A percentile compares a stretch with the other conserved stretches of the same genome.
These are phyloP conservation scores for Colletotrichum chlorophyti DNA, from an alignment of 2,329 filamentous ascomycete genomes.

Conservation along the genomic window DNA sequence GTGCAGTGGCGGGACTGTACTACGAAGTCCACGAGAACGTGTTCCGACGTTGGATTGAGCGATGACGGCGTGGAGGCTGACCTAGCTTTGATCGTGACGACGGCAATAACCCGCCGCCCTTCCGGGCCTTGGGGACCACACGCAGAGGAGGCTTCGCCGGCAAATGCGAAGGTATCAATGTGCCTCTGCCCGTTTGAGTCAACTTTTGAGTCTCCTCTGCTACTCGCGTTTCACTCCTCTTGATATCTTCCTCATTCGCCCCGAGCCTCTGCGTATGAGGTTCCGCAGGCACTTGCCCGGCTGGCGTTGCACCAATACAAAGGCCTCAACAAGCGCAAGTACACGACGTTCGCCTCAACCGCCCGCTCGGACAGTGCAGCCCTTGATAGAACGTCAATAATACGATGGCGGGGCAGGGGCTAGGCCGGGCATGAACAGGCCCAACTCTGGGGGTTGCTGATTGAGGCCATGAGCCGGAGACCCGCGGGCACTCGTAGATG, in stretches of 20 bases:
- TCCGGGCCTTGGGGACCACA: background rate
- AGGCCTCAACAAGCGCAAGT: too few species aligned
- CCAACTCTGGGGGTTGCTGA: too few species aligned
- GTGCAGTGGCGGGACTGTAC: too few species aligned
- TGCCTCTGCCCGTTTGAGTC: background rate
- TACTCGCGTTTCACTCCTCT: too few species aligned
- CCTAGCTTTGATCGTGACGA: slow-evolving; percentile 1
- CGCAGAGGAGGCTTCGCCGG: slow-evolving; percentile 10
- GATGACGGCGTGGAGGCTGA: background rate
- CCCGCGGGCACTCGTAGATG: background rate
- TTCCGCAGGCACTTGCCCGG: slow-evolving; percentile 1
- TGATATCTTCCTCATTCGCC: background rate
- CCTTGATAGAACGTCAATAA: background rate
- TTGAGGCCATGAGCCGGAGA: too few species aligned
- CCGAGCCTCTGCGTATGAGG: background rate
- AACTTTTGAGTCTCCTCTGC: background rate
- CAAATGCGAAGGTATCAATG: background rate
- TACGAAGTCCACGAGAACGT: too few species aligned
- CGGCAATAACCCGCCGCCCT: background rate
- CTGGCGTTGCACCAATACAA: too few species aligned
- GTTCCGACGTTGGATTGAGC: too few species aligned
- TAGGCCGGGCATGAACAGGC: too few species aligned
- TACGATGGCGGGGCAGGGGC: background rate
- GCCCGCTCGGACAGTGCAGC: background rate
- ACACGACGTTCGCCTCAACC: background rate